These are phyloP conservation scores for Fusarium temperatum DNA, from an alignment of 2,329 filamentous ascomycete species.

Conservation along the genomic window DNA sequence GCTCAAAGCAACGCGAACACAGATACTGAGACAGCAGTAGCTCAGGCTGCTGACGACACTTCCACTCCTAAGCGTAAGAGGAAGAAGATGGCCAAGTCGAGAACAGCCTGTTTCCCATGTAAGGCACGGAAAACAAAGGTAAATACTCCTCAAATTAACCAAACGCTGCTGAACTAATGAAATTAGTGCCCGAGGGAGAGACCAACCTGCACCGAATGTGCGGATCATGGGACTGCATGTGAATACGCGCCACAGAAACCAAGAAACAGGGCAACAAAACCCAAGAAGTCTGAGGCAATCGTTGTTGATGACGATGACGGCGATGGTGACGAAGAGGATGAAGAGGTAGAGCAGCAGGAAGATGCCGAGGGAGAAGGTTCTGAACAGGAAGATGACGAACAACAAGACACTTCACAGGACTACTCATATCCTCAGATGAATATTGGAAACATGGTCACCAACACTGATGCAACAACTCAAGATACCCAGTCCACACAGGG, in stretches of 20 bases:
- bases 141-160: neutral
- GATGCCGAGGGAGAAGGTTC: constrained; percentile 19
- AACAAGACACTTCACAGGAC: constrained; percentile 24
- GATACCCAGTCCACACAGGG: constrained; percentile 27
- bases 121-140: constrained; percentile 52
- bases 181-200: constrained; percentile 53
- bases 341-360: constrained; percentile 18
- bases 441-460: constrained; percentile 42
- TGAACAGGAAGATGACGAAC: constrained; percentile 16
- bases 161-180: neutral
- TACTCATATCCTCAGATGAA: constrained; percentile 45
- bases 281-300: constrained; percentile 19
- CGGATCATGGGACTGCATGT: constrained; percentile 45
- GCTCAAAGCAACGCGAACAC: constrained; percentile 18
- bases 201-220: constrained; percentile 53
- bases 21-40: constrained; percentile 5
- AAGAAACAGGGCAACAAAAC: constrained; percentile 35
- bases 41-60: neutral
- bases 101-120: constrained; percentile 50
- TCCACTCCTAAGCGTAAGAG: constrained; percentile 15
- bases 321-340: constrained; percentile 20
- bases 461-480: constrained; percentile 29
- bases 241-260: constrained; percentile 51
- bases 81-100: constrained; percentile 42
- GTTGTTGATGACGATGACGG: constrained; percentile 3